Evolutionary conservation across 1,284 basidiomycete species (phyloP), one percentile per base, ranked within the genome.

Genomic region (Ceratobasidium sp.): DNA sequence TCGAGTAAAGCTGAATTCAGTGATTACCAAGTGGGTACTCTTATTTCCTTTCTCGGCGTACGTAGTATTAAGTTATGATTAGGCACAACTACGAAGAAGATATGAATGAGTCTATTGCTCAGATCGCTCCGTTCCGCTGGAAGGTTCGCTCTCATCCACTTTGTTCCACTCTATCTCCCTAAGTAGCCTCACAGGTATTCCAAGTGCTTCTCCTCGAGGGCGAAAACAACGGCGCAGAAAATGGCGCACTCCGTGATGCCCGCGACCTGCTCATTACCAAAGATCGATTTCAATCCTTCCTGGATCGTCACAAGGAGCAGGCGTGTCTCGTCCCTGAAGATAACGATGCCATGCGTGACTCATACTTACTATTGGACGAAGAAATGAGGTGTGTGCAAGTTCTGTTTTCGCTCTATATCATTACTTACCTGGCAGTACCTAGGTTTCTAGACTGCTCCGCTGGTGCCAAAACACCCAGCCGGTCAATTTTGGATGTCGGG

Each of bases 1-100:
- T 67, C 84, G 83, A 63, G 82, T 87, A 9, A 88, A 87, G 60
- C 83, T 87, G n/a, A 87, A 87, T 66, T 83, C 84, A 0, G 87
- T 87, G 9, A 81, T 87, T 26, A 86, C 82, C 0, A 85, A 67
- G 82, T 82, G 46, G 12, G 79, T 73, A 44, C 46, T 33, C 10
- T n/a, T 40, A 18, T 49, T 33, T 39, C 66, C 58, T 26, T 26
- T 68, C 15, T 23, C 39, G 33, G 49, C 3, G 9, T 68, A 20
- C n/a, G 28, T 18, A 42, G 5, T 23, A 18, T n/a, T n/a, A 13
- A 39, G 63, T 40, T 33, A 2, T 53, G 15, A 20, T 7, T 42
- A 81, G 86, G 10, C 81, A 85, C n/a, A 87, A 87, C 64, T 86
- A 84, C 83, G 77, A 86, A 18, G 84, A 86, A 77, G 84, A 86